phyloP scores from a whole-genome alignment of 192 early-diverging fungal genomes.

The Coemansia sp. region DNA sequence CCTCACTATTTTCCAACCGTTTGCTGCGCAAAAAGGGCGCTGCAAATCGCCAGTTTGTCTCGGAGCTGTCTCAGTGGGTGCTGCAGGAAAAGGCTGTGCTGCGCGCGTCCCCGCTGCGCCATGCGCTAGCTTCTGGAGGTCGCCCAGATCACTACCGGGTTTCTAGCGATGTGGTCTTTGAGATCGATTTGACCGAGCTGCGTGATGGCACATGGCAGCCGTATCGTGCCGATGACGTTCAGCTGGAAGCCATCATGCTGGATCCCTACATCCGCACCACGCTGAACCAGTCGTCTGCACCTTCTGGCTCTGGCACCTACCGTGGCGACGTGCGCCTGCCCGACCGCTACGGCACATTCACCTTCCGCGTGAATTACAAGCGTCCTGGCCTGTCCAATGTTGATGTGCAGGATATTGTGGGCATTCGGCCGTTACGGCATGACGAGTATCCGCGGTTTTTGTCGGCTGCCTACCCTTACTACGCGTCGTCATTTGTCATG shows the following conservation, averaged over 20 bases:
- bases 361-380: conserved; percentile 92
- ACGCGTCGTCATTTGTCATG: conserved; percentile 79
- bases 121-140: conserved; percentile 63
- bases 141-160: conserved; percentile 80
- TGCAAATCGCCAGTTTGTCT: conserved; percentile 74
- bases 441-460: conserved; percentile 96
- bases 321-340: conserved; percentile 67
- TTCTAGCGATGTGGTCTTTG: conserved; percentile 88
- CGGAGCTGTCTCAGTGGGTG: conserved; percentile 79
- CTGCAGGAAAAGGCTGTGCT: conserved; percentile 91
- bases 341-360: conserved; percentile 97
- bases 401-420: conserved; percentile 69
- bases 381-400: conserved; percentile 79
- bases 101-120: conserved; percentile 55
- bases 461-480: conserved; percentile 91
- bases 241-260: conserved; percentile 94
- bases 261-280: conserved; percentile 91
- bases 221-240: conserved; percentile 67
- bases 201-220: conserved; percentile 77
- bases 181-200: conserved; percentile 78
- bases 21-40: conserved; percentile 41
- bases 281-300: conserved; percentile 43
- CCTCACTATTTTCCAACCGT: conserved; percentile 78
- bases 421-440: conserved; percentile 88
- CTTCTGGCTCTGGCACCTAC: conserved; percentile 30